Base-by-base conservation (phyloP, 2,329 filamentous ascomycete genomes). In the Cladosporium halotolerans region DNA sequence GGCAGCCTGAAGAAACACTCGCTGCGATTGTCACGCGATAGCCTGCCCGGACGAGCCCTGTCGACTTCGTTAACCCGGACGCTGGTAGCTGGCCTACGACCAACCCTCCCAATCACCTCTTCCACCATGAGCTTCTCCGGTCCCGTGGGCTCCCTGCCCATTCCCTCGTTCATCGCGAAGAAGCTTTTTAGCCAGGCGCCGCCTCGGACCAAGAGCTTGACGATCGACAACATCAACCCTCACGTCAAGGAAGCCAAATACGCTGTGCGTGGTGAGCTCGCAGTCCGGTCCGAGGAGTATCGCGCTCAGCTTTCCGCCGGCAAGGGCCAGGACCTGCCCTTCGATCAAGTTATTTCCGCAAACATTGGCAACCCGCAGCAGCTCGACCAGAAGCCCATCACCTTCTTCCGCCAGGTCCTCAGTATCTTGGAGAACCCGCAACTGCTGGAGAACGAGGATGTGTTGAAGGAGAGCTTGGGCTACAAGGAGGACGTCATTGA, bases 311-410 rank as follows among this genome's bases (percentile, higher is more conserved):
- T 96, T 57, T 71, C 71, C 55, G 76, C 79, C 47, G 73, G 71
- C 51, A 79, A 82, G 58, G 82, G 80, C 63, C 78, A 74, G 70
- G 68, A 73, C 66, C 79, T 97, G 47, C 92, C 93, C 45, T 99
- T 99, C 72, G 79, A 88, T 64, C 81, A 89, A 56, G 85, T 99
- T 72, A 92, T 99, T 75, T 91, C 88, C 58, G 93, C 93, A 73
- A 99, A 99, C 76, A 99, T 99, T 67, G 93, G 93, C 68, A 99
- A 99, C 77, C 93, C 93, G 3, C 93, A 99, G 74, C 93, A 99
- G 75, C 83, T 99, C 58, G 93, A 96, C 75, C 93, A 99, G 80
- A 95, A 97, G 79, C 93, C 93, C 66, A 92, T 99, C 66, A 99
- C 93, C 62, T 99, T 96, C 79, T 96, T 99, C 83, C 85, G 93